phyloP scores from a whole-genome alignment of 1,284 basidiomycete species.

The Microbotryomycetes sp. region DNA sequence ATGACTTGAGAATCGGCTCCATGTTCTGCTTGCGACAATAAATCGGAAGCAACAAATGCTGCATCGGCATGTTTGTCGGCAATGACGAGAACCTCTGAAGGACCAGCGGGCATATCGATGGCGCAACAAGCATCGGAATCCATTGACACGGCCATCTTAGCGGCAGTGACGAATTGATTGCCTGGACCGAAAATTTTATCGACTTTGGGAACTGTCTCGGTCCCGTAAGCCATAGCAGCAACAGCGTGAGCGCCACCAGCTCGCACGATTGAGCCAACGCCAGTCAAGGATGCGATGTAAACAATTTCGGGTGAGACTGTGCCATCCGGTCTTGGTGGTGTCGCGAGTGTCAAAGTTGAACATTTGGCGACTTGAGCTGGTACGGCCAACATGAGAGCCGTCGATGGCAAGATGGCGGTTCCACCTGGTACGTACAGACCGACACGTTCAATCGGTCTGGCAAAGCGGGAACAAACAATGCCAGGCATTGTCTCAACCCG shows the following conservation, averaged over 20 bases:
- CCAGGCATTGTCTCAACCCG: slow-evolving; percentile 97
- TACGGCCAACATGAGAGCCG: slow-evolving; percentile 95
- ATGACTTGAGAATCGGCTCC: slow-evolving; percentile 98
- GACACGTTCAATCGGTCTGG: slow-evolving; percentile 86
- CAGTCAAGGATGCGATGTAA: slow-evolving; percentile 83
- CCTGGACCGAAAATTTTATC: slow-evolving; percentile 99
- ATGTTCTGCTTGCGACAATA: slow-evolving; percentile 96
- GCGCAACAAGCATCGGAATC: slow-evolving; percentile 94
- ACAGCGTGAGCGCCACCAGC: slow-evolving; percentile 96
- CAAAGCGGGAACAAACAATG: slow-evolving; percentile 88
- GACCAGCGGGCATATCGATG: slow-evolving; percentile 99
- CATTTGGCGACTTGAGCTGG: slow-evolving; percentile 97
- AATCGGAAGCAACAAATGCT: slow-evolving; percentile 89
- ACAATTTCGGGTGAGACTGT: slow-evolving; percentile 89
- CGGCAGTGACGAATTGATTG: slow-evolving; percentile 99
- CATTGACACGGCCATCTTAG: slow-evolving; percentile 73
- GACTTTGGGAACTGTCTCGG: slow-evolving; percentile 91
- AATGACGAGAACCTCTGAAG: slow-evolving; percentile 92
- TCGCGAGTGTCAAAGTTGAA: slow-evolving; percentile 85
- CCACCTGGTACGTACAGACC: slow-evolving; percentile 97
- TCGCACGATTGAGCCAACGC: slow-evolving; percentile 79
- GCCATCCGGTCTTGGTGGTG: slow-evolving; percentile 85
- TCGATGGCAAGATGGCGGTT: slow-evolving; percentile 91
- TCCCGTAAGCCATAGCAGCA: slow-evolving; percentile 96
- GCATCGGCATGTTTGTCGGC: slow-evolving; percentile 81